Evolutionary conservation across 2,329 filamentous ascomycete genomes (phyloP).

Genomic region (Didymella glomerata): DNA sequence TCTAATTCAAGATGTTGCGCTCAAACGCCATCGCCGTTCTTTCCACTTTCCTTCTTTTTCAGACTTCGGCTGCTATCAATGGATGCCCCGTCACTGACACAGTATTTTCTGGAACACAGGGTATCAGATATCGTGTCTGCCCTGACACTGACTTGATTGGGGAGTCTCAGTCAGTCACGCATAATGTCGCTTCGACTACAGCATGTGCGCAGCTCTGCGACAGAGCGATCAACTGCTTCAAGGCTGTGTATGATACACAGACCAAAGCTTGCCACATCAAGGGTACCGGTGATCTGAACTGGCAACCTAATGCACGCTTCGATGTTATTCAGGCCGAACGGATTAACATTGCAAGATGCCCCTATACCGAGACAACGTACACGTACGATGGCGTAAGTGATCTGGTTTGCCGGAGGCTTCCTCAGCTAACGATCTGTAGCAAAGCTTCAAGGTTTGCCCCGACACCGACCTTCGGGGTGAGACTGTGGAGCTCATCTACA

Average conservation of each 20-base stretch:
- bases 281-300: slow-evolving; percentile 25
- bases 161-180: slow-evolving; percentile 22
- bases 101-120: slow-evolving; percentile 29
- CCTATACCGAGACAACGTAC: slow-evolving; percentile 31
- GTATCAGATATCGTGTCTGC: slow-evolving; percentile 36
- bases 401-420: too few relatives aligned
- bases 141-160: slow-evolving; percentile 33
- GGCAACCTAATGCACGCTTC: slow-evolving; percentile 33
- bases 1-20: slow-evolving; percentile 25
- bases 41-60: slow-evolving; percentile 28
- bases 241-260: slow-evolving; percentile 37
- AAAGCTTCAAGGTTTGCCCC: slow-evolving; percentile 35
- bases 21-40: slow-evolving; percentile 24
- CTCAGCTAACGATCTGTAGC: slow-evolving; percentile 14
- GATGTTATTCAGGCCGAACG: slow-evolving; percentile 37
- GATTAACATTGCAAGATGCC: slow-evolving; percentile 37
- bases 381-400: slow-evolving; percentile 28
- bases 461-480: slow-evolving; percentile 37
- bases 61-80: slow-evolving; percentile 29
- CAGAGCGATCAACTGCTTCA: slow-evolving; percentile 34
- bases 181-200: slow-evolving; percentile 28
- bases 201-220: slow-evolving; percentile 36
- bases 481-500: slow-evolving; percentile 26
- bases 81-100: slow-evolving; percentile 32
- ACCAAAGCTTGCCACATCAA: slow-evolving; percentile 37